phyloP scores from a whole-genome alignment of 371 early-diverging fungal genomes.

The Homolaphlyctis polyrhiza region DNA sequence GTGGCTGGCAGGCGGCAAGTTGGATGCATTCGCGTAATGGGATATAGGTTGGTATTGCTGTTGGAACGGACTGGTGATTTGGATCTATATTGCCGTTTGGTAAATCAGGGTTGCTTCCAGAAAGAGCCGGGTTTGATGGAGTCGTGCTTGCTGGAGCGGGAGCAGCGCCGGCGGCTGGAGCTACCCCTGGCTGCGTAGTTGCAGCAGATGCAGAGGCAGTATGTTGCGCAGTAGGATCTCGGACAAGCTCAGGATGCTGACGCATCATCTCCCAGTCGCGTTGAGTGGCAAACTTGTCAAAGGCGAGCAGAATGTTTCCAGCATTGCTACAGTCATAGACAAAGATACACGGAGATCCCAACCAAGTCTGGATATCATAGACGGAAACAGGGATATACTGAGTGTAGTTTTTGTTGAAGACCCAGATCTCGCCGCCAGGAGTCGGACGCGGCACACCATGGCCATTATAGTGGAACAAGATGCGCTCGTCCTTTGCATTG shows the following conservation, averaged over 20 bases:
- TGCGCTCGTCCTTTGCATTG: slow-evolving; percentile 87
- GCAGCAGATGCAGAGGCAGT: not conserved
- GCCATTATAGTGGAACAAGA: slow-evolving; percentile 96
- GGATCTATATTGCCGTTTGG: no score
- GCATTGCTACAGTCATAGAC: slow-evolving; percentile 93
- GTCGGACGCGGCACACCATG: slow-evolving; percentile 97
- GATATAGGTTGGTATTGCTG: slow-evolving; percentile 17
- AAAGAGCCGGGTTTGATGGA: no score
- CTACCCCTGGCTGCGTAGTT: not conserved
- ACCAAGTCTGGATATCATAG: slow-evolving; percentile 86
- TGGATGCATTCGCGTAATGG: slow-evolving; percentile 86
- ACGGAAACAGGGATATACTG: slow-evolving; percentile 95
- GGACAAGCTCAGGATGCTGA: not conserved
- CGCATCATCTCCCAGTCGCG: slow-evolving; percentile 64
- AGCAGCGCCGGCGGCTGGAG: slow-evolving; percentile 1
- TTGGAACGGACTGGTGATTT: no score
- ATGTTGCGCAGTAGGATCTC: not conserved
- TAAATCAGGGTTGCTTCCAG: no score
- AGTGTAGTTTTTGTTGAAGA: slow-evolving; percentile 93
- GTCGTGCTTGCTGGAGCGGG: no score
- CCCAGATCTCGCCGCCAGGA: slow-evolving; percentile 95
- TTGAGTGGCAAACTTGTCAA: slow-evolving; percentile 81
- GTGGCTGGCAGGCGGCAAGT: slow-evolving; percentile 84
- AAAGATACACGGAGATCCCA: slow-evolving; percentile 92
- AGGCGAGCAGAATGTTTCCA: slow-evolving; percentile 83